Percentiles rank a stretch among this genome's conserved stretches.
Evolutionary conservation across 768 basidiomycete genomes (phyloP).

Genomic region (Inosperma sp.): DNA sequence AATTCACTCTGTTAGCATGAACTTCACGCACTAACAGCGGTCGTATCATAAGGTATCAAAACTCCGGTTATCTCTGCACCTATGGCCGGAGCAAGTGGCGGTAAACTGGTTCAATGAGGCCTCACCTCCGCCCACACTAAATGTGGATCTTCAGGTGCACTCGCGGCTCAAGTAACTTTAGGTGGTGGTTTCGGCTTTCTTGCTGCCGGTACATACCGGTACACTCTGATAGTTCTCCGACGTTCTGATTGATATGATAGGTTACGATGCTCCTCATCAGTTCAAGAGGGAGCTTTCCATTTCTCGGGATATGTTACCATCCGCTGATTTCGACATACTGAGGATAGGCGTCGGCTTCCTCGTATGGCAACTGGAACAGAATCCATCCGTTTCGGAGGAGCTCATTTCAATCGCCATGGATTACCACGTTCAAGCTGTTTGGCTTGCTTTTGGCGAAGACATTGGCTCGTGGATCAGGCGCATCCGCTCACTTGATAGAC

Average conservation of each 20-base stretch:
- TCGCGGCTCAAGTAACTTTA: slow-evolving; percentile 57
- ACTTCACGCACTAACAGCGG: not conserved
- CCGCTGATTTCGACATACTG: slow-evolving; percentile 33
- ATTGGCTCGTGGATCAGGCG: slow-evolving; percentile 56
- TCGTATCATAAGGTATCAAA: slow-evolving; percentile 39
- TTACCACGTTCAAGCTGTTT: slow-evolving; percentile 57
- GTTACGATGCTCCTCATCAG: slow-evolving; percentile 41
- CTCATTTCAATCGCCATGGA: slow-evolving; percentile 50
- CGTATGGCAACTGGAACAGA: slow-evolving; percentile 62
- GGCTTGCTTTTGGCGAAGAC: slow-evolving; percentile 68
- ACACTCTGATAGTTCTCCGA: slow-evolving; percentile 10
- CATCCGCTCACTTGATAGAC: slow-evolving; percentile 51
- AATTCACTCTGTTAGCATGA: slow-evolving; percentile 10
- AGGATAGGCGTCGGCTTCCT: slow-evolving; percentile 76
- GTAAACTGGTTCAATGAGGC: slow-evolving; percentile 22
- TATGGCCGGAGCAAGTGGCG: slow-evolving; percentile 71
- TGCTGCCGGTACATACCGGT: slow-evolving; percentile 43
- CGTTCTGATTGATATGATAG: slow-evolving; percentile 28
- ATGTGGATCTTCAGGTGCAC: slow-evolving; percentile 29
- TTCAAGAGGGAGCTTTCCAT: slow-evolving; percentile 49
- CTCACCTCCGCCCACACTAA: slow-evolving; percentile 12
- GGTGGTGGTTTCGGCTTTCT: slow-evolving; percentile 78
- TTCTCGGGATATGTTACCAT: slow-evolving; percentile 43
- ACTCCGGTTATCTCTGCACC: slow-evolving; percentile 61
- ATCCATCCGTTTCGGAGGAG: slow-evolving; percentile 33